Percentiles rank a stretch among this genome's conserved stretches.
Evolutionary conservation across 139 green algal genomes (phyloP).

Genomic region (Chlamydomonas urium): DNA sequence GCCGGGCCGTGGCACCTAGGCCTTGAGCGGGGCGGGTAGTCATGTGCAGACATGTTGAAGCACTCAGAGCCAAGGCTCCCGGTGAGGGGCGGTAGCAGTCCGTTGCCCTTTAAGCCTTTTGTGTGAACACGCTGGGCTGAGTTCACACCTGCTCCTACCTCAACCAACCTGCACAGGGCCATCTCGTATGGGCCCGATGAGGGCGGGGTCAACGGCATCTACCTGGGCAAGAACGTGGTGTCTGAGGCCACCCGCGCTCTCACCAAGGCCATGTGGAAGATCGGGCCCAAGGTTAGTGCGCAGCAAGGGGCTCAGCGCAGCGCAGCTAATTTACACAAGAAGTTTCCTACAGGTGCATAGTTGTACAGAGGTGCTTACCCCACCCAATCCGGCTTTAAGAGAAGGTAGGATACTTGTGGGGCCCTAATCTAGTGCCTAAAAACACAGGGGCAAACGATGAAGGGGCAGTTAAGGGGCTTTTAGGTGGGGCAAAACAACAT

Average conservation of each 20-base stretch:
- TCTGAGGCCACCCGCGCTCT: constrained; percentile 40
- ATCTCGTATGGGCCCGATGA: constrained; percentile 23
- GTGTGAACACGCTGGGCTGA: not conserved
- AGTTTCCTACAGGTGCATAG: too few relatives aligned
- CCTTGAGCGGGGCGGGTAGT: not conserved
- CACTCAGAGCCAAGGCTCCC: not conserved
- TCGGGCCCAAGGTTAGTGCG: constrained; percentile 25
- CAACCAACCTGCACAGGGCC: not conserved
- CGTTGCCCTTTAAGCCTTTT: not conserved
- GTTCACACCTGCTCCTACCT: not conserved
- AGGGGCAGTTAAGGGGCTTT: too few relatives aligned
- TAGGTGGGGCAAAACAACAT: too few relatives aligned
- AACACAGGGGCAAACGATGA: too few relatives aligned
- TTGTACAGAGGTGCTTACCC: too few relatives aligned
- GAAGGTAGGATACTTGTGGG: too few relatives aligned
- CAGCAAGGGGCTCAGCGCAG: too few relatives aligned
- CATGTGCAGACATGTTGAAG: too few relatives aligned
- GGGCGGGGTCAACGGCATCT: constrained; percentile 14
- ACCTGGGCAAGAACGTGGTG: constrained; percentile 40
- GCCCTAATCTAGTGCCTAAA: too few relatives aligned
- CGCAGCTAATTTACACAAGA: too few relatives aligned
- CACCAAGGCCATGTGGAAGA: constrained; percentile 31
- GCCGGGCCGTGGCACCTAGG: not conserved
- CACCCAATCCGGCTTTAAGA: not conserved
- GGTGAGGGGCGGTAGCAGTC: too few relatives aligned